A percentile compares a stretch with the other conserved stretches of the same genome.
phyloP scores from a whole-genome alignment of 2,329 filamentous ascomycete genomes.

The Colletotrichum agaves region DNA sequence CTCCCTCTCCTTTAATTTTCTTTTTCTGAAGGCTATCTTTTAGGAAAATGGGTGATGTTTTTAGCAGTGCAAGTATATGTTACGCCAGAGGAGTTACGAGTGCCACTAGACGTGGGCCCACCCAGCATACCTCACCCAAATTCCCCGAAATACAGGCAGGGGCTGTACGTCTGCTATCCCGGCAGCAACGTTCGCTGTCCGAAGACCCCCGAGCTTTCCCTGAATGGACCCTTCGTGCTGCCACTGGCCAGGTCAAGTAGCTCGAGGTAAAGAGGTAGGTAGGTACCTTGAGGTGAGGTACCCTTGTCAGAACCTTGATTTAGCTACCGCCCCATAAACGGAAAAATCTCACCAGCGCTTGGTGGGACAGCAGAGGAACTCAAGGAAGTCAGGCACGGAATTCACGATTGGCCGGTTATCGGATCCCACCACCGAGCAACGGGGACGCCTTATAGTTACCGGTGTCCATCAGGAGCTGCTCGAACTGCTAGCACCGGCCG shows the following conservation, averaged over 20 bases:
- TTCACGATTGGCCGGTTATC: too few species aligned
- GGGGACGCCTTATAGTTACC: too few species aligned
- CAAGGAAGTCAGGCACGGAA: too few species aligned
- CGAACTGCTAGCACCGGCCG: too few species aligned
- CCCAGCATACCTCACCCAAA: background rate
- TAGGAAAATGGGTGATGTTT: too few species aligned
- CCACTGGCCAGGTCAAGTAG: background rate
- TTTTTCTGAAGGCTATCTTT: too few species aligned
- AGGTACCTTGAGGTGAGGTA: background rate
- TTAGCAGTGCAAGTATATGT: too few species aligned
- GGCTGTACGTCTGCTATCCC: background rate
- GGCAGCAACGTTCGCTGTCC: background rate
- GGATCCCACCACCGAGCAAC: too few species aligned
- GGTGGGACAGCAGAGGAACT: background rate
- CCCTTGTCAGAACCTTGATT: slow-evolving; percentile 26
- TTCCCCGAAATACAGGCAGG: background rate
- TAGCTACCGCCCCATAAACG: background rate
- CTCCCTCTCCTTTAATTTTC: too few species aligned
- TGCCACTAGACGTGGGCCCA: too few species aligned
- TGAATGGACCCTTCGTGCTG: background rate
- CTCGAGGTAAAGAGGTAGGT: background rate
- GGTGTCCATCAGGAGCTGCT: too few species aligned
- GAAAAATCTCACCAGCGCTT: background rate
- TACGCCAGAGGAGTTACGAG: too few species aligned
- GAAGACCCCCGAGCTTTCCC: background rate